Percentiles rank a stretch among this genome's conserved stretches.
These are phyloP conservation scores for Hamigera avellanea DNA, from an alignment of 495 filamentous ascomycete species.

Conservation along the genomic window DNA sequence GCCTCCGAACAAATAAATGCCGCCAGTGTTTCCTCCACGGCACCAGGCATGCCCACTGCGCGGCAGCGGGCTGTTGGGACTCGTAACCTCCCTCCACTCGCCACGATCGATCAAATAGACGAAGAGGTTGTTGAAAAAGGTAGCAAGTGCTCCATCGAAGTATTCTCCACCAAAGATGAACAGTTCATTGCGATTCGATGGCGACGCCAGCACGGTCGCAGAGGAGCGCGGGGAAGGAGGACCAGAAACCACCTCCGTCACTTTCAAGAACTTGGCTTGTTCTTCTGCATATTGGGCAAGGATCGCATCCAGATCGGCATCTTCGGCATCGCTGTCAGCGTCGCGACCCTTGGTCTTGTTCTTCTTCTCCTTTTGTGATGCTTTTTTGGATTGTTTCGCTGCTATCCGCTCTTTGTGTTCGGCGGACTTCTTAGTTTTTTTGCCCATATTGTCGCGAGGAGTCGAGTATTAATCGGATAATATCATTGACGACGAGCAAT, in stretches of 20 bases:
- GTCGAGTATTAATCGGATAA: no score
- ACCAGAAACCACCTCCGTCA: slow-evolving; percentile 67
- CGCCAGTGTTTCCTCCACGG: slow-evolving; percentile 72
- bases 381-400: slow-evolving; percentile 48
- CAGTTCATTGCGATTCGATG: slow-evolving; percentile 77
- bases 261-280: slow-evolving; percentile 86
- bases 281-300: slow-evolving; percentile 73
- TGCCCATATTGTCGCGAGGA: slow-evolving; percentile 28
- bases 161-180: slow-evolving; percentile 81
- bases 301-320: slow-evolving; percentile 95
- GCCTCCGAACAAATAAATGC: slow-evolving; percentile 86
- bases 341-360: slow-evolving; percentile 45
- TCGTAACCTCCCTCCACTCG: slow-evolving; percentile 80
- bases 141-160: slow-evolving; percentile 50
- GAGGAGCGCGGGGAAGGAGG: slow-evolving; percentile 73
- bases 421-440: slow-evolving; percentile 42
- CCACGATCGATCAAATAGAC: slow-evolving; percentile 79
- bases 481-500: no score
- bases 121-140: slow-evolving; percentile 65
- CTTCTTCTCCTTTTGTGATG: slow-evolving; percentile 65
- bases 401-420: slow-evolving; percentile 44
- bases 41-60: slow-evolving; percentile 89
- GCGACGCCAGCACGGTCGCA: slow-evolving; percentile 69
- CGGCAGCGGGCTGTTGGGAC: slow-evolving; percentile 83
- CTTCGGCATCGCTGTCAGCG: slow-evolving; percentile 73